Evolutionary conservation across 1,284 basidiomycete genomes (phyloP).

Genomic region (Sporisorium scitamineum): DNA sequence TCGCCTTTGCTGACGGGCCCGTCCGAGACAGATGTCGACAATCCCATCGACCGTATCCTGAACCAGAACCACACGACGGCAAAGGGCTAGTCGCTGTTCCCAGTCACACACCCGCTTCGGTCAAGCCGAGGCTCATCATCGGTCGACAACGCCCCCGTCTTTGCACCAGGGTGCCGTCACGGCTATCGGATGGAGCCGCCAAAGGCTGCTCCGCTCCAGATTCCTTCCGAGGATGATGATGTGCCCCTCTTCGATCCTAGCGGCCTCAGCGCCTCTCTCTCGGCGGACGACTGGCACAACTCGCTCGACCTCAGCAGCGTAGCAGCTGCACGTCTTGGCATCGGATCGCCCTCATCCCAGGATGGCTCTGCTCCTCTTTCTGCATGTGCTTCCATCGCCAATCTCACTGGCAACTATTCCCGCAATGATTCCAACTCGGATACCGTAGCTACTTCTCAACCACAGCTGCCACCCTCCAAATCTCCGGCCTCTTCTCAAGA

Average conservation of each 20-base stretch:
- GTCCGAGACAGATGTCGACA: background rate
- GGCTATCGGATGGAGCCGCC: conserved; percentile 46
- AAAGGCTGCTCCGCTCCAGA: conserved; percentile 41
- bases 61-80: background rate
- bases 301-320: conserved; percentile 48
- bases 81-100: too few species aligned
- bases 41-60: background rate
- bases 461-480: conserved; percentile 1
- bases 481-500: conserved; percentile 20
- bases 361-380: conserved; percentile 29
- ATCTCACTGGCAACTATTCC: conserved; percentile 33
- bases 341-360: conserved; percentile 39
- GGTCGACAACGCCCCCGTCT: background rate
- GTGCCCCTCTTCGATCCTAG: conserved; percentile 53
- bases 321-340: conserved; percentile 49
- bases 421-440: conserved; percentile 24
- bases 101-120: background rate
- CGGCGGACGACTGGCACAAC: conserved; percentile 49
- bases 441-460: conserved; percentile 13
- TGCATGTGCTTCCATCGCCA: conserved; percentile 21
- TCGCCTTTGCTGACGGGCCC: background rate
- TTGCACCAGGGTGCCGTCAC: conserved; percentile 25
- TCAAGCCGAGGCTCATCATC: conserved; percentile 2
- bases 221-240: conserved; percentile 53
- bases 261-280: conserved; percentile 53